phyloP scores from a whole-genome alignment of 129 eudicot species.

The Erigeron canadensis region DNA sequence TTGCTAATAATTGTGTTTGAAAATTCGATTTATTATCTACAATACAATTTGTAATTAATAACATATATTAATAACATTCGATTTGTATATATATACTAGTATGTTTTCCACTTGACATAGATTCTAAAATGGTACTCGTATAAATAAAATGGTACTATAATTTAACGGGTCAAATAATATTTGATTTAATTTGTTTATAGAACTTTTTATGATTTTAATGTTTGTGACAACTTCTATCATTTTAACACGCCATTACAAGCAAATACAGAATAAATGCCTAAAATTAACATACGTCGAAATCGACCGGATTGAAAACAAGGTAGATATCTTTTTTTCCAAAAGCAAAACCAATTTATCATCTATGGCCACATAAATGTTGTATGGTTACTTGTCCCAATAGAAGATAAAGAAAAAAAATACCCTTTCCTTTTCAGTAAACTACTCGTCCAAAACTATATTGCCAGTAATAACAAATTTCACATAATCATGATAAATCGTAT shows the following conservation, averaged over 20 bases:
- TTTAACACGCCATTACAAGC: neutral
- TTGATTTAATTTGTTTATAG: neutral
- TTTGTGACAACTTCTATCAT: neutral
- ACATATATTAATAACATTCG: neutral
- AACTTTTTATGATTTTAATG: neutral
- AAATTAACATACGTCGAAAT: neutral
- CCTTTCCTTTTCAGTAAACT: neutral
- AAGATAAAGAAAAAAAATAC: constrained; percentile 29
- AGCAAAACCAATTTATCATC: constrained; percentile 21
- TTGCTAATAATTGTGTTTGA: constrained; percentile 15
- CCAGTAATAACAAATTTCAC: too few relatives aligned
- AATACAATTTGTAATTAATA: neutral
- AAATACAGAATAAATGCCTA: neutral
- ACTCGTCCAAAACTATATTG: neutral
- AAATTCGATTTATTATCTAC: neutral
- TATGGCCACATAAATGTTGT: constrained; percentile 24
- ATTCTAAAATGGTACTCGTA: too few relatives aligned
- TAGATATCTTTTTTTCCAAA: neutral
- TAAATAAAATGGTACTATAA: too few relatives aligned
- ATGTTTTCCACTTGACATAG: neutral
- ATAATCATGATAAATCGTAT: too few relatives aligned
- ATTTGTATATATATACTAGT: neutral
- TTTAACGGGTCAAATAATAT: too few relatives aligned
- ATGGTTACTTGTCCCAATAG: constrained; percentile 36
- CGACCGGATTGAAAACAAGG: neutral